Conservation (phyloP, 306 rosid species). For the Gynostemma pentaphyllum region DNA sequence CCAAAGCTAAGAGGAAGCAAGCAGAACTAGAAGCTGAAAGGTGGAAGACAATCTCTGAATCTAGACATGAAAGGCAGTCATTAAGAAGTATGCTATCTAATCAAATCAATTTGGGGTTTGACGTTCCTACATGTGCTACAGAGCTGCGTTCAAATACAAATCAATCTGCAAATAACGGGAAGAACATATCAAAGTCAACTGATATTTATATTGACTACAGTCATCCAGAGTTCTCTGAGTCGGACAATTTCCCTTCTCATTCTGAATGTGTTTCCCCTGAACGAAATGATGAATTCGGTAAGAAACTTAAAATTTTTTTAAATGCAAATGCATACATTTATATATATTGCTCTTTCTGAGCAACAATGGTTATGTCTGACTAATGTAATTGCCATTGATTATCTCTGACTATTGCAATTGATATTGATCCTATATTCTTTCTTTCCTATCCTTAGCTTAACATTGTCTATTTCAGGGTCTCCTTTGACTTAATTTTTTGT, state of each 20-base stretch:
- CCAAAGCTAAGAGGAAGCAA: conserved; percentile 81
- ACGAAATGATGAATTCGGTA: conserved; percentile 45
- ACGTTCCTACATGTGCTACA: conserved; percentile 34
- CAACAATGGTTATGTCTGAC: neutral
- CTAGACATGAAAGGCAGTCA: conserved; percentile 67
- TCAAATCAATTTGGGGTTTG: conserved; percentile 40
- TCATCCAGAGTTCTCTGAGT: conserved; percentile 20
- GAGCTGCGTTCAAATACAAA: conserved; percentile 28
- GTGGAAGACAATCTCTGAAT: conserved; percentile 76
- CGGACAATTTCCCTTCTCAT: conserved; percentile 27
- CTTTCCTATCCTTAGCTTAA: neutral
- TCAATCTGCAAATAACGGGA: conserved; percentile 24
- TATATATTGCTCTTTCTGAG: neutral
- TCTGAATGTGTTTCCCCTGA: conserved; percentile 32
- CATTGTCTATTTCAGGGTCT: neutral
- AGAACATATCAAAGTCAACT: conserved; percentile 16
- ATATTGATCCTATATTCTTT: neutral
- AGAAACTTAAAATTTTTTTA: conserved; percentile 17
- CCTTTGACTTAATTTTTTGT: neutral
- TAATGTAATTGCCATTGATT: neutral
- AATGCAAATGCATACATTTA: neutral
- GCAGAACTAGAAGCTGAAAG: conserved; percentile 73
- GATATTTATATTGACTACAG: conserved; percentile 18
- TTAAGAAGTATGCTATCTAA: conserved; percentile 60
- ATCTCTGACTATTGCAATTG: neutral